Conservation (phyloP, 108 stramenopile species). For the Poteriospumella lacustris region DNA sequence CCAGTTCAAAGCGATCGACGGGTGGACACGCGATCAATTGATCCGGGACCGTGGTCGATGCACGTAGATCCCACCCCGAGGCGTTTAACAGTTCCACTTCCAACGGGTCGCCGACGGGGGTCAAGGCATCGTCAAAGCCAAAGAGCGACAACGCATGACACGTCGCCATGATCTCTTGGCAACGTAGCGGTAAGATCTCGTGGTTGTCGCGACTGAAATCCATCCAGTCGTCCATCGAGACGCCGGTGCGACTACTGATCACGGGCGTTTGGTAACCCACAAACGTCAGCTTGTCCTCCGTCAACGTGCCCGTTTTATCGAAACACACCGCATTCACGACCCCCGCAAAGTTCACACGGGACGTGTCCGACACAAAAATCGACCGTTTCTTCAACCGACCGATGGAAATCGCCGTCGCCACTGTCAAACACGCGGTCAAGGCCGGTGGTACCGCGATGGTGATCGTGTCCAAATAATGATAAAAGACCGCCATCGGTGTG, state of each 20-base stretch:
- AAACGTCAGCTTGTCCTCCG: slow-evolving; percentile 10
- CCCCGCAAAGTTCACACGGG: slow-evolving; percentile 17
- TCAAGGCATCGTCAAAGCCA: background rate
- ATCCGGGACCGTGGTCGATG: background rate
- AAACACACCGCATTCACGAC: slow-evolving; percentile 3
- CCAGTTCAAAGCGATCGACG: too few species aligned
- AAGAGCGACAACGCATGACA: slow-evolving; percentile 3
- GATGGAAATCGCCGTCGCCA: slow-evolving; percentile 23
- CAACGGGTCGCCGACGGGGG: slow-evolving; percentile 18
- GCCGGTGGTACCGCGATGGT: slow-evolving; percentile 11
- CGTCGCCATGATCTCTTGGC: slow-evolving; percentile 12
- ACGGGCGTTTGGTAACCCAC: background rate
- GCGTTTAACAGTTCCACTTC: slow-evolving; percentile 21
- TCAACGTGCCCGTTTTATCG: slow-evolving; percentile 30
- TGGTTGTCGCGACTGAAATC: background rate
- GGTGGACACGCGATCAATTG: background rate
- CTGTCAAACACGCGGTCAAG: slow-evolving; percentile 7
- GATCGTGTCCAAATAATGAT: slow-evolving; percentile 8
- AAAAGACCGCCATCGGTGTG: background rate
- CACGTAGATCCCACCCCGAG: background rate
- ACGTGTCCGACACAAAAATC: slow-evolving; percentile 18
- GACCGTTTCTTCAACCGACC: background rate
- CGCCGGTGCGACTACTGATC: background rate
- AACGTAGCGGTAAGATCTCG: background rate
- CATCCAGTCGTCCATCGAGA: background rate